A percentile compares a stretch with the other conserved stretches of the same genome.
Conservation (phyloP, 2,329 filamentous ascomycete genomes). For the Byssochlamys sp. region DNA sequence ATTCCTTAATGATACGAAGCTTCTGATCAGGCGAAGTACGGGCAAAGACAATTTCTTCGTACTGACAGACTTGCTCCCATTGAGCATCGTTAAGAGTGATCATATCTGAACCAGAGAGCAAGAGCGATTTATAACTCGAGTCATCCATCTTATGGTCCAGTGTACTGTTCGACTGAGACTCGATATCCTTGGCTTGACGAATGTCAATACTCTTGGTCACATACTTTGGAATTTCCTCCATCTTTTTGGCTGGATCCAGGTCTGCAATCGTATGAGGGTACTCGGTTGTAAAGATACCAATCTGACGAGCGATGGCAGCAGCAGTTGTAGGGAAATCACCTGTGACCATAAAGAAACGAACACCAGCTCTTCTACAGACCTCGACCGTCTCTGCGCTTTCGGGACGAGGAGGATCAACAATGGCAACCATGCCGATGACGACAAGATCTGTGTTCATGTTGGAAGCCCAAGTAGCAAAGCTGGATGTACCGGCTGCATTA, state of each 20-base stretch:
- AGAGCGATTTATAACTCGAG: constrained; percentile 42
- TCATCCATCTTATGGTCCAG: no score
- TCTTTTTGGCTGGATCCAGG: no score
- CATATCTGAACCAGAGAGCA: constrained; percentile 58
- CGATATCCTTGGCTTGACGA: constrained; percentile 11
- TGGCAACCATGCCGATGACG: constrained; percentile 45
- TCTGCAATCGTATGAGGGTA: constrained; percentile 48
- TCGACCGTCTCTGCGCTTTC: constrained; percentile 28
- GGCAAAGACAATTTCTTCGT: constrained; percentile 42
- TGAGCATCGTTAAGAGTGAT: constrained; percentile 56
- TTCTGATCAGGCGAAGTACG: constrained; percentile 37
- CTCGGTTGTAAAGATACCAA: constrained; percentile 34
- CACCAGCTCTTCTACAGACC: constrained; percentile 27
- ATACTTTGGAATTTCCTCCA: no score
- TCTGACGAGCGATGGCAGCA: constrained; percentile 31
- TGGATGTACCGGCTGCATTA: constrained; percentile 37
- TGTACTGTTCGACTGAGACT: constrained; percentile 6
- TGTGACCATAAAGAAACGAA: constrained; percentile 37
- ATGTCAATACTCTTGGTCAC: constrained; percentile 43
- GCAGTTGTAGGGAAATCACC: constrained; percentile 34
- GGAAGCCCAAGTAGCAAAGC: constrained; percentile 42
- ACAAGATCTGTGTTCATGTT: constrained; percentile 36
- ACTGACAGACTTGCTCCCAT: constrained; percentile 55
- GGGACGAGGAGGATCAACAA: constrained; percentile 30
- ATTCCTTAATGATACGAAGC: constrained; percentile 32